Evolutionary conservation across 2,329 filamentous ascomycete species (phyloP), one percentile per base, ranked within the genome.

Genomic region (Akanthomyces lecanii): DNA sequence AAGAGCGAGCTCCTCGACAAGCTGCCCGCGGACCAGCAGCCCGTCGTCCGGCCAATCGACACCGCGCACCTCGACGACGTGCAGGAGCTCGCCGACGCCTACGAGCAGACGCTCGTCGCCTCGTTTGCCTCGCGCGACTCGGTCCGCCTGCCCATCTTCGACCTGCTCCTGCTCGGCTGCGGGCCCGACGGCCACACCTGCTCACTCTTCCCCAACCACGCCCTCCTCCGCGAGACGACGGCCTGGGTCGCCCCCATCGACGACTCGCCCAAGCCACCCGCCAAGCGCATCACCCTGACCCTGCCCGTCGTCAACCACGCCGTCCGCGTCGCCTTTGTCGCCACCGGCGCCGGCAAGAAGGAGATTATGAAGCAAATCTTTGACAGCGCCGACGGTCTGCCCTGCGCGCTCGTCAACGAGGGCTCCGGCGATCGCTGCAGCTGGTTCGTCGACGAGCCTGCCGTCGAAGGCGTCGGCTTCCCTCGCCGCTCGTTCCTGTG

Each of bases 101-200:
- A 99, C 80, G 93, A 98, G 80, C 87, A 97, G 78, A 83, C 84
- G 12, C 86, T 99, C 53, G 93, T 97, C 71, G 82, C 80, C 66
- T 89, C 87, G 69, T 99, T 99, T 72, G 95, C 95, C 18, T 89
- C 89, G 67, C 89, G 94, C 73, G 95, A 99, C 78, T 95, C 90
- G 67, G 94, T 99, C 74, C 93, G 92, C 77, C 82, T 97, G 52
- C 95, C 95, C 69, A 90, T 97, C 72, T 99, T 98, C 76, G 95
- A 99, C 75, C 85, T 99, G 60, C 82, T 99, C 62, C 85, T 99
- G 48, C 87, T 99, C 48, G 95, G 95, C 70, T 96, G 91, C 74
- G 95, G 95, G 0, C 94, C 95, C 16, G 95, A 98, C 75, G 95
- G 95, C 59, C 95, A 99, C 80, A 98, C 95, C 40, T 98, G 95